Percentiles rank a stretch among this genome's conserved stretches.
These are phyloP conservation scores for Magnolia kwangsiensis DNA, from an alignment of 164 flowering plant species.

Conservation along the genomic window DNA sequence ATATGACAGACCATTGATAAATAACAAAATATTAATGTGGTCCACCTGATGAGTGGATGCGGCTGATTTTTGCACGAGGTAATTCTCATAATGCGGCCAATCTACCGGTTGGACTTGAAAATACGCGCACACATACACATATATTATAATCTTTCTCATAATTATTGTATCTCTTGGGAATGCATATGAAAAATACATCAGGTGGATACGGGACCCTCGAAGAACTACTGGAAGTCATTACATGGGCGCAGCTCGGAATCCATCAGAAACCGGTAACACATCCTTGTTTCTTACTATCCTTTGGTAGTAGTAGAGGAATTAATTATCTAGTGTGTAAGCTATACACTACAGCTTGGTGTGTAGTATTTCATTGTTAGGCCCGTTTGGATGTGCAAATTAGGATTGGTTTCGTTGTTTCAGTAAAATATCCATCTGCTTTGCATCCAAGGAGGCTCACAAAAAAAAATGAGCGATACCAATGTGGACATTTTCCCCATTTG, in stretches of 20 bases:
- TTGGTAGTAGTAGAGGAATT: too few species aligned
- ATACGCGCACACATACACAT: not conserved
- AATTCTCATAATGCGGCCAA: not conserved
- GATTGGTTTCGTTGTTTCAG: too few species aligned
- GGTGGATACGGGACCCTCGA: conserved; percentile 97
- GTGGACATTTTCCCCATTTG: too few species aligned
- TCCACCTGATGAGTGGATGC: not conserved
- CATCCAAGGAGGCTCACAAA: too few species aligned
- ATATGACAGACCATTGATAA: not conserved
- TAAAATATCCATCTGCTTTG: too few species aligned
- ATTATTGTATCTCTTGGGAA: not conserved
- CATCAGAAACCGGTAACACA: conserved; percentile 80
- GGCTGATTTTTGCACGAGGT: not conserved
- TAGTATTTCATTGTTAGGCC: too few species aligned
- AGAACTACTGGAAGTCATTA: conserved; percentile 86
- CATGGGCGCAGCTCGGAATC: conserved; percentile 95
- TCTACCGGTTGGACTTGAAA: not conserved
- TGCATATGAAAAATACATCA: conserved; percentile 19
- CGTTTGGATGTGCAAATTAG: too few species aligned
- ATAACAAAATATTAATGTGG: not conserved
- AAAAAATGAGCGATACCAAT: too few species aligned
- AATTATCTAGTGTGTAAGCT: too few species aligned
- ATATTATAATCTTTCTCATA: not conserved
- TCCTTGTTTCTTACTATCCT: not conserved
- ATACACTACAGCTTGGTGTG: too few species aligned